Evolutionary conservation across 352 stramenopile genomes (phyloP).

Genomic region (Elongisporangium prolatum): DNA sequence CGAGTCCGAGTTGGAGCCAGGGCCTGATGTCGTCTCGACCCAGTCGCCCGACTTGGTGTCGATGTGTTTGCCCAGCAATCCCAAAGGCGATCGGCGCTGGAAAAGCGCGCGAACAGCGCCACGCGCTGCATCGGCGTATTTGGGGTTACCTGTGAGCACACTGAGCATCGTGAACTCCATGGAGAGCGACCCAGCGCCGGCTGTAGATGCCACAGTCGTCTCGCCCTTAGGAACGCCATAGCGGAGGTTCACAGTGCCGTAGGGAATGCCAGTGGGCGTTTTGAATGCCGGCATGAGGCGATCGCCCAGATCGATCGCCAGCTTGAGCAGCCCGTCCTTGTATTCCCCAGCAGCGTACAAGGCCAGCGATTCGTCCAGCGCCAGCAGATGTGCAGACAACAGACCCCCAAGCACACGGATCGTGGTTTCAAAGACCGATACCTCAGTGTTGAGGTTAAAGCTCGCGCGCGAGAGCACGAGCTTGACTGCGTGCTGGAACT

Average conservation of each 20-base stretch:
- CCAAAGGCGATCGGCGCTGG: constrained; percentile 59
- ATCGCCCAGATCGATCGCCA: constrained; percentile 94
- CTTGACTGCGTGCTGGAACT: constrained; percentile 69
- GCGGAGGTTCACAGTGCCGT: constrained; percentile 95
- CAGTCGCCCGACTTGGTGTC: constrained; percentile 87
- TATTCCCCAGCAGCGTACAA: constrained; percentile 79
- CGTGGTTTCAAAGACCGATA: constrained; percentile 93
- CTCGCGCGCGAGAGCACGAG: constrained; percentile 50
- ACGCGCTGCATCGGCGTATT: constrained; percentile 64
- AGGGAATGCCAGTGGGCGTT: constrained; percentile 95
- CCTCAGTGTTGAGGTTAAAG: constrained; percentile 86
- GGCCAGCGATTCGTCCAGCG: constrained; percentile 41
- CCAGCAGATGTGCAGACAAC: constrained; percentile 87
- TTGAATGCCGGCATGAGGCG: constrained; percentile 96
- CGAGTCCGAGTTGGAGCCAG: constrained; percentile 94
- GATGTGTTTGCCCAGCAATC: constrained; percentile 96
- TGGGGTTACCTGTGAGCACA: constrained; percentile 57
- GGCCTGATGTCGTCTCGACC: constrained; percentile 73
- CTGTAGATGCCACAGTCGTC: constrained; percentile 94
- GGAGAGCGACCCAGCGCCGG: constrained; percentile 93
- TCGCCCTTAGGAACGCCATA: constrained; percentile 87
- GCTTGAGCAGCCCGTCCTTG: constrained; percentile 86
- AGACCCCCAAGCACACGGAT: constrained; percentile 90
- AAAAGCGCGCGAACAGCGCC: constrained; percentile 77
- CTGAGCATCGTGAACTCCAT: constrained; percentile 97